Conservation (phyloP, 495 filamentous ascomycete species). For the Aspergillus ostianus region DNA sequence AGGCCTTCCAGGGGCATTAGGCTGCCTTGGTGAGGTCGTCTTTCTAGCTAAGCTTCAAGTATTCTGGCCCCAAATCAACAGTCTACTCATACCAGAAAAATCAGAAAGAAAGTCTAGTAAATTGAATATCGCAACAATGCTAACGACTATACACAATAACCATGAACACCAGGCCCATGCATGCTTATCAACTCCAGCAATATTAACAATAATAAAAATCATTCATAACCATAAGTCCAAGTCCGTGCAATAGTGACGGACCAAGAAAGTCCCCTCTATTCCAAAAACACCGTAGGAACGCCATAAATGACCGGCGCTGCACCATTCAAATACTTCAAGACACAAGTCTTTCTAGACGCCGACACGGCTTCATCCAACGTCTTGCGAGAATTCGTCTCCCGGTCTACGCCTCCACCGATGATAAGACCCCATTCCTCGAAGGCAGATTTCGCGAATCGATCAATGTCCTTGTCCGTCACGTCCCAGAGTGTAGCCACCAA, state of each 20-base stretch:
- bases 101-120: neutral
- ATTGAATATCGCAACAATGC: neutral
- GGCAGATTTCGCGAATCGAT: constrained; percentile 74
- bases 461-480: constrained; percentile 94
- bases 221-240: neutral
- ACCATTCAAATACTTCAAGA: constrained; percentile 86
- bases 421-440: constrained; percentile 87
- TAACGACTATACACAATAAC: neutral
- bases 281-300: constrained; percentile 77
- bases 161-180: neutral
- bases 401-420: constrained; percentile 31
- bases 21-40: too few relatives aligned
- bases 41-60: too few relatives aligned
- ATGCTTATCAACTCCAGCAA: neutral
- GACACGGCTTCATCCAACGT: constrained; percentile 77
- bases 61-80: too few relatives aligned
- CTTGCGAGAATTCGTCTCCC: constrained; percentile 11
- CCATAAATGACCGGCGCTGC: constrained; percentile 94
- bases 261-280: constrained; percentile 23
- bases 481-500: constrained; percentile 94
- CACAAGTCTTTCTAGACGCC: constrained; percentile 67
- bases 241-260: neutral
- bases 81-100: too few relatives aligned
- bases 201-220: neutral
- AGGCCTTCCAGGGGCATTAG: too few relatives aligned